These are phyloP conservation scores for Sporothrix pallida DNA, from an alignment of 2,329 filamentous ascomycete genomes.

Conservation along the genomic window DNA sequence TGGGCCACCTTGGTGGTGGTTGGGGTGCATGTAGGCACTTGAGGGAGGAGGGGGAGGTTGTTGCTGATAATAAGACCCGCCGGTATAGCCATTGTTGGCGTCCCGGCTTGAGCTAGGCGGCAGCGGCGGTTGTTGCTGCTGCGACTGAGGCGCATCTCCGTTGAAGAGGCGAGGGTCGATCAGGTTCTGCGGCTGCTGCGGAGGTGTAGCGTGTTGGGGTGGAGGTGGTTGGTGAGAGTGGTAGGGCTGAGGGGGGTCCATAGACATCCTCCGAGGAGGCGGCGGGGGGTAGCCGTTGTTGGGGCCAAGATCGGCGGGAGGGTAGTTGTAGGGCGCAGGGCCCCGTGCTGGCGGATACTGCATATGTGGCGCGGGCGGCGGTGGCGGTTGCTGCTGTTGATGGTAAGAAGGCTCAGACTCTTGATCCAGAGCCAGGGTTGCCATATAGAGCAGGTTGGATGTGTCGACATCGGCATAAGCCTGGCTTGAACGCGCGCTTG, in stretches of 20 bases:
- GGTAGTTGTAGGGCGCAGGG: conserved; percentile 28
- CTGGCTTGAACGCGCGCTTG: conserved; percentile 32
- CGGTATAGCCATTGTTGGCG: conserved; percentile 16
- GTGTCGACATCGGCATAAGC: conserved; percentile 28
- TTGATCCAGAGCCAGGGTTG: conserved; percentile 32
- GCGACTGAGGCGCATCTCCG: conserved; percentile 33
- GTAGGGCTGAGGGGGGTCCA: conserved; percentile 30
- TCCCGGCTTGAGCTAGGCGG: background rate
- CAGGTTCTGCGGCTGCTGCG: conserved; percentile 23
- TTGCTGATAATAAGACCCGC: conserved; percentile 2
- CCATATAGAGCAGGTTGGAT: conserved; percentile 35
- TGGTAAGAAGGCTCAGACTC: conserved; percentile 25
- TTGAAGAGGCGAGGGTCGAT: conserved; percentile 38
- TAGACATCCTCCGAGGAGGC: conserved; percentile 28
- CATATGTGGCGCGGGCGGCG: conserved; percentile 10
- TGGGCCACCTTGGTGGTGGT: conserved; percentile 28
- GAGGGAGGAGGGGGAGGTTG: background rate
- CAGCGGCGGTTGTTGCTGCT: conserved; percentile 17
- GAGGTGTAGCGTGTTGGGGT: conserved; percentile 21
- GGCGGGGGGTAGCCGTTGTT: conserved; percentile 26
- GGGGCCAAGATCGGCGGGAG: conserved; percentile 1
- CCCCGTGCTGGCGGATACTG: conserved; percentile 30
- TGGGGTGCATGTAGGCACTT: conserved; percentile 16
- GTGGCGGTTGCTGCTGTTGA: conserved; percentile 18
- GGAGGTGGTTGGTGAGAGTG: conserved; percentile 29